Base-by-base conservation (phyloP, 805 yeast genomes). In the Vanderwaltozyma tropicalis region DNA sequence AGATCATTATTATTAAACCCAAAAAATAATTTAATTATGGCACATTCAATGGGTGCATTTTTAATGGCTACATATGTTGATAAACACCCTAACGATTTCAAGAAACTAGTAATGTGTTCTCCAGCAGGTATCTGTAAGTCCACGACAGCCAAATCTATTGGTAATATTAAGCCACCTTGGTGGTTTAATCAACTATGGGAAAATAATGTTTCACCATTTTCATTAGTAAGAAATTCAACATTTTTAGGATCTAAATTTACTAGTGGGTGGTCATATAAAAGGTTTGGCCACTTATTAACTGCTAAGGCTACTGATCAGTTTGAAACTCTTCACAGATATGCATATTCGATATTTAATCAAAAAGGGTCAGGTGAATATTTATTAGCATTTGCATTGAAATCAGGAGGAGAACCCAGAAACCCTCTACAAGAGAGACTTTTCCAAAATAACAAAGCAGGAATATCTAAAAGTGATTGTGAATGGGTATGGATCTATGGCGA, bases 31-130 rank as follows among this genome's bases (percentile, higher is more conserved):
- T 41, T 62, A 79, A 36, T 70, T 75, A 31, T 73, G 78, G 94
- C 95, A 1, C 98, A 89, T 61, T 87, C 96, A 0, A 69, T 92
- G 73, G 98, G 98, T 4, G 96, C 94, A 0, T 89, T 88, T 53
- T 50, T 89, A 17, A 72, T 81, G 54, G 72, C 80, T 1, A 60
- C 79, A 4, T 82, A 85, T 48, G 80, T 84, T 3, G 65, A 77
- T 38, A 67, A 68, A 38, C 62, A 68, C 44, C 85, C 89, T 0
- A 61, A 66, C 2, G 71, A 76, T 32, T 79, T 88, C 43, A 64
- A 68, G 34, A 80, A 80, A 48, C 53, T 89, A 26, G 53, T 87
- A n/a, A 69, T 88, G 65, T 79, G 85, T 6, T 82, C 95, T 0
- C 97, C 97, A 0, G 97, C 94, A 0, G 96, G 94, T 3, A 75